These are phyloP conservation scores for Aspergillus olivimuriae DNA, from an alignment of 495 filamentous ascomycete species.

Conservation along the genomic window DNA sequence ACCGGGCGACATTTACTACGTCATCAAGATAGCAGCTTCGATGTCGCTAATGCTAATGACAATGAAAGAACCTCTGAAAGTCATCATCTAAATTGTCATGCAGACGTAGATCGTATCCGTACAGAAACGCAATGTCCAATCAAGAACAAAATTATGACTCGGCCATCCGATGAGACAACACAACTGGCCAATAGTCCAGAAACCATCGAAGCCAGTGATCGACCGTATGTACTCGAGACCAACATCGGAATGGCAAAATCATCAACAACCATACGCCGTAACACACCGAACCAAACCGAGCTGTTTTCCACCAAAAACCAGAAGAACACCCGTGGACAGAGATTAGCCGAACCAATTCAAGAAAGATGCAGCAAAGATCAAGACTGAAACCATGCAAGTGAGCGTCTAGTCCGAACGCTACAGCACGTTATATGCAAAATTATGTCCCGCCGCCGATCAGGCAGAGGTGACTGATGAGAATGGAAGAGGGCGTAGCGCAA, in stretches of 20 bases:
- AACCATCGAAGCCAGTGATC: slow-evolving; percentile 7
- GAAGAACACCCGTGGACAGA: slow-evolving; percentile 5
- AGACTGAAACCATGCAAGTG: slow-evolving; percentile 5
- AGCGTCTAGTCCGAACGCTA: slow-evolving; percentile 6
- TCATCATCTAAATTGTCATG: slow-evolving; percentile 20
- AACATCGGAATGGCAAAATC: slow-evolving; percentile 12
- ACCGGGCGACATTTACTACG: not conserved
- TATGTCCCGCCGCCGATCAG: not conserved
- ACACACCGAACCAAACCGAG: slow-evolving; percentile 6
- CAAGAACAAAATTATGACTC: slow-evolving; percentile 1
- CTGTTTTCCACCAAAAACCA: slow-evolving; percentile 12
- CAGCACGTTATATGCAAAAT: slow-evolving; percentile 13
- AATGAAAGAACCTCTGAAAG: not conserved
- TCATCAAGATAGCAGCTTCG: not conserved
- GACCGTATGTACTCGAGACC: slow-evolving; percentile 9
- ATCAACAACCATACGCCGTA: slow-evolving; percentile 17
- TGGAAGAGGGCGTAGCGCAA: slow-evolving; percentile 7
- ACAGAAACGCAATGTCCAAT: slow-evolving; percentile 11
- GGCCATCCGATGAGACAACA: too few relatives aligned
- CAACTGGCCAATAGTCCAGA: slow-evolving; percentile 1
- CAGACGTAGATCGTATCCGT: slow-evolving; percentile 20
- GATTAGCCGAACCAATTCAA: not conserved
- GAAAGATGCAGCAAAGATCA: slow-evolving; percentile 1
- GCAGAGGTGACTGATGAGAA: not conserved
- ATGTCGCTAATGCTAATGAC: too few relatives aligned